Base-by-base conservation (phyloP, 305 asterid species). In the Fraxinus greggii region DNA sequence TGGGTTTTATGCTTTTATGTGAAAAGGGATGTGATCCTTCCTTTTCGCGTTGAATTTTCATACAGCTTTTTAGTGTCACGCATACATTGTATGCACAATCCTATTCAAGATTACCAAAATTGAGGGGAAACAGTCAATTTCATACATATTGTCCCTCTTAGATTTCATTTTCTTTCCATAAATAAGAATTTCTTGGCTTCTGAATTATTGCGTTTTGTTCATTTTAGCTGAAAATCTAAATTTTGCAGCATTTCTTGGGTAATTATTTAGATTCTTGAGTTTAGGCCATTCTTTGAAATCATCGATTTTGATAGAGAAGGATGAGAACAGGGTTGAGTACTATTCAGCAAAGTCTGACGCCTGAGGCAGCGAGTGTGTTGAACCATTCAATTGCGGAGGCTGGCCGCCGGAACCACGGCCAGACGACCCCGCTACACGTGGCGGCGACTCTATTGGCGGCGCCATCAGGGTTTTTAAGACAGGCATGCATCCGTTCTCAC, bases 391-490 rank as follows among this genome's bases (percentile, higher is more conserved):
- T 95, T 72, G 88, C 93, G 10, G 97, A 94, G 82, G 97, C 98
- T 3, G 86, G 89, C 59, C 92, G 97, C 77, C 89, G 94, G 12
- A 93, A 94, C 83, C 99, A 95, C 89, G 97, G 95, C 28, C 98
- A 95, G 59, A 93, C 98, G 9, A 92, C 97, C 76, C 98, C 99
- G 65, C 88, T 95, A 6, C 99, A 94, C 84, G 99, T 95, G 91
- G 99, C 98, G 79, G 96, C 97, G 75, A 93, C 96, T 51, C 91
- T 95, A 1, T 78, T 95, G 7, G 83, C 94, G 0, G 87, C 97
- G 31, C 97, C 97, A 4, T 81, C 97, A 2, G 97, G 97, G 7
- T 91, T 81, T 78, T 61, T 94, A 21, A 85, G 99, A 56, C 94
- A 90, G 69, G 97, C 98, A 0, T 95, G 99, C 88, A 92, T 92